These are phyloP conservation scores for Amanita fuliginea DNA, from an alignment of 768 basidiomycete species.

Conservation along the genomic window DNA sequence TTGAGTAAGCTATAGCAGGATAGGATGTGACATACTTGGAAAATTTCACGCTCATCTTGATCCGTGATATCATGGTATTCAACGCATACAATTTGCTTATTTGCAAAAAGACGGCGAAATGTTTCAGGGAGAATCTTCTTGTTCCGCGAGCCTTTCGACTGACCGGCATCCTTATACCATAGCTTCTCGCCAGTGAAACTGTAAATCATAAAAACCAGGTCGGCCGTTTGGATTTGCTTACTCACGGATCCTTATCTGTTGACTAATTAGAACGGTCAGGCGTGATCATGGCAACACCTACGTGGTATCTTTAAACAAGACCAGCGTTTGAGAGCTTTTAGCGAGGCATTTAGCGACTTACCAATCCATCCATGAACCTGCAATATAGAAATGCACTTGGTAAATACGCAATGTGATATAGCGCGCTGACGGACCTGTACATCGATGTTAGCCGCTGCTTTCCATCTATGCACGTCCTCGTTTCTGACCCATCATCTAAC, in stretches of 20 bases:
- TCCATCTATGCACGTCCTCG: constrained; percentile 65
- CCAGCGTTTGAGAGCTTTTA: constrained; percentile 3
- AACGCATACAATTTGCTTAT: constrained; percentile 75
- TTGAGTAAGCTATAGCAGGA: background rate
- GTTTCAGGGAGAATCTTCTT: constrained; percentile 35
- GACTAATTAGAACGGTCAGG: background rate
- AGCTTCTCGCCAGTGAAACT: constrained; percentile 40
- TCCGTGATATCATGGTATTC: constrained; percentile 57
- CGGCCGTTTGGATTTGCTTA: background rate
- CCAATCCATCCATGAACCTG: constrained; percentile 63
- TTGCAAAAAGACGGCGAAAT: constrained; percentile 48
- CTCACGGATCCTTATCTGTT: constrained; percentile 33
- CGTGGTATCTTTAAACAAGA: constrained; percentile 38
- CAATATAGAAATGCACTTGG: background rate
- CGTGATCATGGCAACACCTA: constrained; percentile 22
- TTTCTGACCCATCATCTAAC: constrained; percentile 52
- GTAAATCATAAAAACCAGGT: constrained; percentile 10
- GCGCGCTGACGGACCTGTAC: constrained; percentile 33
- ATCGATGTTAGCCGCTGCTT: constrained; percentile 77
- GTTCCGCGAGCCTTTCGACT: constrained; percentile 11
- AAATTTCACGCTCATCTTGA: constrained; percentile 53
- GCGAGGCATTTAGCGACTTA: constrained; percentile 21
- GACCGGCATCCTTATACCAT: constrained; percentile 32
- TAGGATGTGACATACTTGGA: constrained; percentile 38
- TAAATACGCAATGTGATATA: background rate